Conservation (phyloP, 768 basidiomycete species). For the Russula sp. region DNA sequence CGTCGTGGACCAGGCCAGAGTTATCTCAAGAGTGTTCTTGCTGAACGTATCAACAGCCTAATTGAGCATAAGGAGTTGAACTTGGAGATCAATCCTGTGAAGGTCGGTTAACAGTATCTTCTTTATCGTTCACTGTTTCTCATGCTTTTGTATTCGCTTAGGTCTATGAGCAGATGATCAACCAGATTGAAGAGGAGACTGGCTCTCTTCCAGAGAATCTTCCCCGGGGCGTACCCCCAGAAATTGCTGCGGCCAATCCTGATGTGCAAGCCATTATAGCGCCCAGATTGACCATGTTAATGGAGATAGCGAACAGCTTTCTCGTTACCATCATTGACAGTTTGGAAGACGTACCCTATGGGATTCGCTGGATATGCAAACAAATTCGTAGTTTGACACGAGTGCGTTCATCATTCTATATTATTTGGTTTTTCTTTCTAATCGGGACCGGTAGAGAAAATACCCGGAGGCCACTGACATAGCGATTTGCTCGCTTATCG, state of each 20-base stretch:
- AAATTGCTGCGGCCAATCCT: slow-evolving; percentile 87
- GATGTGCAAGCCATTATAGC: slow-evolving; percentile 99
- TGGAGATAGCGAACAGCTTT: slow-evolving; percentile 99
- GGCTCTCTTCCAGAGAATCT: slow-evolving; percentile 87
- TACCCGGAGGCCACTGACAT: slow-evolving; percentile 99
- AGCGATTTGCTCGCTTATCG: slow-evolving; percentile 96
- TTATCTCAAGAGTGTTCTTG: slow-evolving; percentile 95
- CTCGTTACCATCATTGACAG: slow-evolving; percentile 96
- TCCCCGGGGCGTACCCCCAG: slow-evolving; percentile 90
- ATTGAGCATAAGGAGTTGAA: slow-evolving; percentile 99
- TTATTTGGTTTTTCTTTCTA: slow-evolving; percentile 2
- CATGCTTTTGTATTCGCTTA: slow-evolving; percentile 36
- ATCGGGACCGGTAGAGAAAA: slow-evolving; percentile 63
- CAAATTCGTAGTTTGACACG: slow-evolving; percentile 95
- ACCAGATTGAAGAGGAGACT: slow-evolving; percentile 97
- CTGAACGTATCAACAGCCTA: slow-evolving; percentile 96
- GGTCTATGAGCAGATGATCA: slow-evolving; percentile 99
- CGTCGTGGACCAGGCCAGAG: slow-evolving; percentile 97
- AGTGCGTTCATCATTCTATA: slow-evolving; percentile 47
- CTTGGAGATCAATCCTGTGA: slow-evolving; percentile 97
- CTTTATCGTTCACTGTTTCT: neutral
- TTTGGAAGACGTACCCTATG: slow-evolving; percentile 97
- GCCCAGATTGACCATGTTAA: slow-evolving; percentile 95
- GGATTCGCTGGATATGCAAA: slow-evolving; percentile 99
- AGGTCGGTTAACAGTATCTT: slow-evolving; percentile 49